Evolutionary conservation across 768 basidiomycete species (phyloP).

Genomic region (Psilocybe cyanescens): DNA sequence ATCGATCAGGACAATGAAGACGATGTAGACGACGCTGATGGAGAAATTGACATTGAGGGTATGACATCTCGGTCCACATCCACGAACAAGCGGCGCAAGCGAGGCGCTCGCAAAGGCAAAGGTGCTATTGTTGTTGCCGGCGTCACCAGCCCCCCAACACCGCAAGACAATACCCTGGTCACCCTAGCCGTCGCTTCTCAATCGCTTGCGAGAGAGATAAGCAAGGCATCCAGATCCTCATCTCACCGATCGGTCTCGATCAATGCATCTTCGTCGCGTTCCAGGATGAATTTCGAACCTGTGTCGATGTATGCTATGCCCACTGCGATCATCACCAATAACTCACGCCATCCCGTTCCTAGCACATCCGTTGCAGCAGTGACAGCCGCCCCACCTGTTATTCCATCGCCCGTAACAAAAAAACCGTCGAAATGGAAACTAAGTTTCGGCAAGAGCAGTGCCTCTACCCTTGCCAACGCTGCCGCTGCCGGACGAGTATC

Average conservation of each 20-base stretch:
- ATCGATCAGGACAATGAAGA: slow-evolving; percentile 57
- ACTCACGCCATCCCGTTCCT: slow-evolving; percentile 20
- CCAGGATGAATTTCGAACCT: slow-evolving; percentile 43
- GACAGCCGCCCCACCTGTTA: slow-evolving; percentile 14
- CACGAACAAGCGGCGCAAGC: slow-evolving; percentile 79
- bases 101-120: slow-evolving; percentile 86
- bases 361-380: slow-evolving; percentile 19
- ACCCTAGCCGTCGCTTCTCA: slow-evolving; percentile 83
- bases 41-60: slow-evolving; percentile 36
- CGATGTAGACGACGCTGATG: slow-evolving; percentile 44
- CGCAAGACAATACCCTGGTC: slow-evolving; percentile 61
- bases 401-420: slow-evolving; percentile 55
- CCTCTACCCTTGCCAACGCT: slow-evolving; percentile 30
- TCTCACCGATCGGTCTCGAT: slow-evolving; percentile 35
- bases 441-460: slow-evolving; percentile 65
- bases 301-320: slow-evolving; percentile 50
- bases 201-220: slow-evolving; percentile 82
- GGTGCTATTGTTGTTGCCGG: slow-evolving; percentile 38
- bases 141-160: slow-evolving; percentile 30
- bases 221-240: slow-evolving; percentile 59
- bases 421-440: slow-evolving; percentile 90
- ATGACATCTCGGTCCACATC: slow-evolving; percentile 66
- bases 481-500: slow-evolving; percentile 38
- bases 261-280: slow-evolving; percentile 27
- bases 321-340: slow-evolving; percentile 31